Base-by-base conservation (phyloP, 2,329 filamentous ascomycete genomes). In the Leptographium flavum region DNA sequence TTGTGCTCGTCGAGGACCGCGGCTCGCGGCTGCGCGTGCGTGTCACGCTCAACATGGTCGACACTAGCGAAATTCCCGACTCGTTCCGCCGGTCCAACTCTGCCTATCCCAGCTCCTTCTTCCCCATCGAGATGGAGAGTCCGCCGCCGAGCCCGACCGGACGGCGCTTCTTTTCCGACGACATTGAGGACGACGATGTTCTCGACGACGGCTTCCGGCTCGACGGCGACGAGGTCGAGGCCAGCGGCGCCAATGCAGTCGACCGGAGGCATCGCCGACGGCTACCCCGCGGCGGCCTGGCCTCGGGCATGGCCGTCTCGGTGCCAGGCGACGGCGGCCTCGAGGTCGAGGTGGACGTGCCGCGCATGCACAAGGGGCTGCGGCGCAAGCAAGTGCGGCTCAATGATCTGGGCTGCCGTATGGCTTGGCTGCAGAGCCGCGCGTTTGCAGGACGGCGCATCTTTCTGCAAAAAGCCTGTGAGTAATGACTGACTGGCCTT, bases 401-500 rank as follows among this genome's bases (percentile, higher is more conserved):
- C 50, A 96, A 96, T 58, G 88, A 96, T 58, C 67, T 96, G 39
- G 90, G 87, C 3, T 94, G 93, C 61, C 79, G 90, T 39, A 93
- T 98, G 84, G 88, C 86, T 41, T 98, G 92, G 90, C 81, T 88
- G 45, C 90, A 96, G 66, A 92, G 87, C 60, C 74, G 90, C 56
- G 85, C 90, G 11, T 95, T 96, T 67, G 81, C 87, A 1, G 84
- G 83, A 13, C 75, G 87, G 54, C 87, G 82, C 35, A 71, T 94
- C 40, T 95, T 95, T 62, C 68, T 95, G 56, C 90, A 95, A 62
- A 80, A 87, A 70, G 88, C 88, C 55, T 68, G 88, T 94, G 69
- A 79, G 87, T 41, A 5, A 2, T 10, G 23, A 27, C 9, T n/a
- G n/a, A n/a, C n/a, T n/a, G n/a, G n/a, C n/a, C n/a, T n/a, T n/a